Evolutionary conservation across 1,284 basidiomycete species (phyloP).

Genomic region (Cutaneotrichosporon daszewskae): DNA sequence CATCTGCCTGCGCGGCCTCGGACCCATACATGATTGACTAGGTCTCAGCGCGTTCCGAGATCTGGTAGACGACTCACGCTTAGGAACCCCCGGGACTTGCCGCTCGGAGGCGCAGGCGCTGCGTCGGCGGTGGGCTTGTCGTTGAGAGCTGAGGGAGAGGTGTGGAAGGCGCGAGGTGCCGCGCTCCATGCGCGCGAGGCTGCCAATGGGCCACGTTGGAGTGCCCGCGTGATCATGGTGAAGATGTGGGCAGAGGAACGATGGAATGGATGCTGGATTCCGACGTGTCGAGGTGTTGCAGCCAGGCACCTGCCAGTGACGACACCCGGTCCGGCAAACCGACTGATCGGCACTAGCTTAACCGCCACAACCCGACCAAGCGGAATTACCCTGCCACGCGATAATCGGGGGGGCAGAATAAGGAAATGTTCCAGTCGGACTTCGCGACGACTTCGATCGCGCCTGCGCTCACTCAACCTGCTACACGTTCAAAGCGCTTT

Average conservation of each 20-base stretch:
- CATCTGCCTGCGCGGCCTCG: constrained; percentile 72
- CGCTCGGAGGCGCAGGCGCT: neutral
- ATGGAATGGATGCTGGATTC: neutral
- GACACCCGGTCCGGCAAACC: neutral
- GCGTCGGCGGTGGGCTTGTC: neutral
- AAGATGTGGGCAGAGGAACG: neutral
- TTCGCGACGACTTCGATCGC: too few species aligned
- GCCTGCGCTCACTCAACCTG: too few species aligned
- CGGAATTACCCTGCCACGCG: constrained; percentile 3
- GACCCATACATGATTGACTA: constrained; percentile 66
- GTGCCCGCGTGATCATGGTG: constrained; percentile 1
- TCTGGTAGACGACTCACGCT: constrained; percentile 1
- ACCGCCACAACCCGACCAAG: neutral
- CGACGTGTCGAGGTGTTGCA: neutral
- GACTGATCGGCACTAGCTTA: neutral
- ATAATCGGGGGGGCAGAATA: neutral
- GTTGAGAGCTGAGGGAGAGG: neutral
- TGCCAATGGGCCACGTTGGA: constrained; percentile 1
- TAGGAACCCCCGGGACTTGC: neutral
- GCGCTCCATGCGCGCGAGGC: neutral
- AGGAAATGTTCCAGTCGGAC: too few species aligned
- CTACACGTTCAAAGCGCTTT: too few species aligned
- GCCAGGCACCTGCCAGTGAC: neutral
- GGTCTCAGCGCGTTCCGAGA: constrained; percentile 1
- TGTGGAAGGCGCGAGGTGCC: constrained; percentile 7